Base-by-base conservation (phyloP, 169 alveolate genomes). In the Plasmodium berghei region DNA sequence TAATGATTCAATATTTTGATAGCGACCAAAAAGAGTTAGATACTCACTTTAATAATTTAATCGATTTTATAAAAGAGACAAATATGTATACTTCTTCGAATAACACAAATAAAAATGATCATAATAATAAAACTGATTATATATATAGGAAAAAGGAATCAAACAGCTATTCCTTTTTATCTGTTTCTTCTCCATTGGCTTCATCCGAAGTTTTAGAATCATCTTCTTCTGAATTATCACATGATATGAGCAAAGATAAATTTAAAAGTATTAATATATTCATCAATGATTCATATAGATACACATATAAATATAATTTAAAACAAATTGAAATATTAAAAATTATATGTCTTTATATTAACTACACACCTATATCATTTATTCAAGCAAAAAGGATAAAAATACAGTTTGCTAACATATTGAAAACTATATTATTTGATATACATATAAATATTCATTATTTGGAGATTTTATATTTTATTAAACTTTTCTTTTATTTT, bases 361-460 rank as follows among this genome's bases (percentile, higher is more conserved):
- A 77, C 67, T 77, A 77, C 58, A 77, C 89, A 10, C 89, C 89
- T 56, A 66, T 77, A 22, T 77, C 89, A 16, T 77, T 77, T 70
- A 77, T 77, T 63, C 12, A 52, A 69, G 64, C 66, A 75, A 77
- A 64, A 42, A 77, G 63, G 24, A 77, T 77, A 52, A 67, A 77
- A 4, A 20, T 42, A n/a, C 48, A 77, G 28, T 28, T 77, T 26
- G 62, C 66, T 22, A 42, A 62, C 59, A 16, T 77, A 14, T 54
- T 77, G 28, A 77, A 56, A 64, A 12, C 24, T 5, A 63, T 77
- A 42, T 46, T 77, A 40, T 77, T 63, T 70, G 89, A 77, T 55
- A 46, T 77, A 46, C 58, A 63, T 22, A 56, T 77, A 54, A 77
- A 77, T 70, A 77, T 45, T 10, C 69, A 77, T 22, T 22, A 64